A percentile compares a stretch with the other conserved stretches of the same genome.
Evolutionary conservation across 805 yeast genomes (phyloP).

Genomic region (Grigorovia yakushimaensis): DNA sequence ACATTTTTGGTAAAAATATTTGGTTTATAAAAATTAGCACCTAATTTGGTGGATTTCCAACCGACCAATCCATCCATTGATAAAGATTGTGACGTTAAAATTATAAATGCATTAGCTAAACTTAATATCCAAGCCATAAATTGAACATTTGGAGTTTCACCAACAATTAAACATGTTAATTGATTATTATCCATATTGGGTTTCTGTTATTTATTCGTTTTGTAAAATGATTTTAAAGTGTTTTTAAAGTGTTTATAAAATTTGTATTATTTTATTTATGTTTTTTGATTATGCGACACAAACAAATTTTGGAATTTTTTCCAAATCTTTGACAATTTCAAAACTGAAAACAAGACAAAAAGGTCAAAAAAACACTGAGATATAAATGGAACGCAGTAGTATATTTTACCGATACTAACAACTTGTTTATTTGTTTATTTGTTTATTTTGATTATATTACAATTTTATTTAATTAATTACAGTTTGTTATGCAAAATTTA

Average conservation of each 20-base stretch:
- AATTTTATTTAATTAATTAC: no score
- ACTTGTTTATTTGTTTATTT: no score
- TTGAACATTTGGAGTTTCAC: constrained; percentile 7
- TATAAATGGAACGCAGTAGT: no score
- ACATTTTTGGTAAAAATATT: constrained; percentile 22
- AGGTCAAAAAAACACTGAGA: not conserved
- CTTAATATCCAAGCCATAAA: constrained; percentile 29
- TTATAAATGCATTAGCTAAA: constrained; percentile 22
- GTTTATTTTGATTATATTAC: no score
- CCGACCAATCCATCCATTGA: constrained; percentile 26
- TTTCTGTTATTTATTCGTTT: not conserved
- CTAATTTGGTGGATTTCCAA: constrained; percentile 27
- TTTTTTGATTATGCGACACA: not conserved
- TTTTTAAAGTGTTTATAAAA: not conserved
- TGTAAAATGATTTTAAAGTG: no score
- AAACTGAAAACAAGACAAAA: not conserved
- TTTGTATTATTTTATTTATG: not conserved
- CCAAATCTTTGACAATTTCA: no score
- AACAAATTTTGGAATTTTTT: not conserved
- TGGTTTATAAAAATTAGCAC: constrained; percentile 27
- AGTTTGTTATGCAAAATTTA: no score
- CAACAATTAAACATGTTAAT: constrained; percentile 1
- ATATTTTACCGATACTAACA: no score
- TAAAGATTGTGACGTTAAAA: constrained; percentile 22
- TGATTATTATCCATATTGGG: not conserved